These are phyloP conservation scores for Phycomyces blakesleeanus DNA, from an alignment of 192 early-diverging fungal species.

Conservation along the genomic window DNA sequence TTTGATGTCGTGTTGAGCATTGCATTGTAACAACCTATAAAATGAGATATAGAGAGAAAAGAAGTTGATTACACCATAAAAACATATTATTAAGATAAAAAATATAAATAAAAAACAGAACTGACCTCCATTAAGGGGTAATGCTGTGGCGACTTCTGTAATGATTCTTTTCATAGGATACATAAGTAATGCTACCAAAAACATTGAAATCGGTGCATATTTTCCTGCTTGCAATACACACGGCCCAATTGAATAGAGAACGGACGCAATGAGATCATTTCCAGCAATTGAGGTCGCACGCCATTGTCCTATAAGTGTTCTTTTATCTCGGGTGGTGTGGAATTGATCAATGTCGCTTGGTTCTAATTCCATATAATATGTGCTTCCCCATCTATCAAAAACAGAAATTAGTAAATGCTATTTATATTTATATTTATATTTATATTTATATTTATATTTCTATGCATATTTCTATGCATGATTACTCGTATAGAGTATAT, in stretches of 20 bases:
- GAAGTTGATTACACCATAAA: not conserved
- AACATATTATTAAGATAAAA: too few species aligned
- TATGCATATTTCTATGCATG: not conserved
- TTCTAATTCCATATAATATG: conserved; percentile 38
- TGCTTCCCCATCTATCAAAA: conserved; percentile 34
- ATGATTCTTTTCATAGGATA: conserved; percentile 50
- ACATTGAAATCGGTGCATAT: conserved; percentile 53
- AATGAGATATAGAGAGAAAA: not conserved
- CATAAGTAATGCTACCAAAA: conserved; percentile 43
- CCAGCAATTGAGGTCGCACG: conserved; percentile 46
- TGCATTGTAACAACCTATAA: conserved; percentile 38
- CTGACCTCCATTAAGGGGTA: conserved; percentile 53
- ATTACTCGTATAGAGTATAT: not conserved
- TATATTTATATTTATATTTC: too few species aligned
- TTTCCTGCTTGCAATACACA: conserved; percentile 42
- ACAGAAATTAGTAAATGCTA: not conserved
- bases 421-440: too few species aligned
- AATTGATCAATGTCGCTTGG: conserved; percentile 10
- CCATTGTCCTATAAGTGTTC: conserved; percentile 35
- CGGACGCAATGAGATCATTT: conserved; percentile 51
- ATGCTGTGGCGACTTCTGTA: conserved; percentile 45
- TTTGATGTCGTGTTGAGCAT: conserved; percentile 48
- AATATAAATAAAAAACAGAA: too few species aligned
- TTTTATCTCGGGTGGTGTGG: conserved; percentile 5
- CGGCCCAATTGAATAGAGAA: conserved; percentile 50